phyloP scores from a whole-genome alignment of 192 early-diverging fungal species.

The Thamnidium elegans region DNA sequence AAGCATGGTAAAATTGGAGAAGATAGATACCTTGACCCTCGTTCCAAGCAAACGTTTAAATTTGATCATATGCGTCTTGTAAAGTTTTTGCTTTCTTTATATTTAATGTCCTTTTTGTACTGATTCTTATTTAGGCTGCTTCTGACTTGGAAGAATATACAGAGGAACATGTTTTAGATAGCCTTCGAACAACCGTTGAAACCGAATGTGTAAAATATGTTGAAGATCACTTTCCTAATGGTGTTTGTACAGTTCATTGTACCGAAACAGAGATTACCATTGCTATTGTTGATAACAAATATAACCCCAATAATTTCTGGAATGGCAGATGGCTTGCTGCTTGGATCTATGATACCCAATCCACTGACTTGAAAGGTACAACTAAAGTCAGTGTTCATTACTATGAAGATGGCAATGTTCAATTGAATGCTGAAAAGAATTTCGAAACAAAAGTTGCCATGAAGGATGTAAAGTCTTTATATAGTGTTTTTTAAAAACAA shows the following conservation, averaged over 20 bases:
- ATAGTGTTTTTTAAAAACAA: not conserved
- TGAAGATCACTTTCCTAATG: slow-evolving; percentile 76
- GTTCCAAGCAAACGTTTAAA: slow-evolving; percentile 61
- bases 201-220: slow-evolving; percentile 61
- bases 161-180: slow-evolving; percentile 30
- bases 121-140: slow-evolving; percentile 33
- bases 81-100: not conserved
- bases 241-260: slow-evolving; percentile 64
- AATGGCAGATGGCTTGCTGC: slow-evolving; percentile 91
- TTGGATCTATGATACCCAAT: slow-evolving; percentile 67
- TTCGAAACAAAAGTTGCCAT: slow-evolving; percentile 38
- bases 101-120: not conserved
- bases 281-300: slow-evolving; percentile 86
- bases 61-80: slow-evolving; percentile 81
- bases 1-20: slow-evolving; percentile 67
- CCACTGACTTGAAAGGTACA: slow-evolving; percentile 63
- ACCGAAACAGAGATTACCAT: slow-evolving; percentile 51
- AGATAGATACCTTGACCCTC: slow-evolving; percentile 73
- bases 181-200: slow-evolving; percentile 58
- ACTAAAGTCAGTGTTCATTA: slow-evolving; percentile 90
- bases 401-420: slow-evolving; percentile 99
- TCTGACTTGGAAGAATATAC: slow-evolving; percentile 46
- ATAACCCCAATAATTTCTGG: slow-evolving; percentile 94
- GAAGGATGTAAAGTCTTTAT: slow-evolving; percentile 7
- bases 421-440: slow-evolving; percentile 80